A percentile compares a stretch with the other conserved stretches of the same genome.
Evolutionary conservation across 768 basidiomycete species (phyloP).

Genomic region (Favolaschia claudopus): DNA sequence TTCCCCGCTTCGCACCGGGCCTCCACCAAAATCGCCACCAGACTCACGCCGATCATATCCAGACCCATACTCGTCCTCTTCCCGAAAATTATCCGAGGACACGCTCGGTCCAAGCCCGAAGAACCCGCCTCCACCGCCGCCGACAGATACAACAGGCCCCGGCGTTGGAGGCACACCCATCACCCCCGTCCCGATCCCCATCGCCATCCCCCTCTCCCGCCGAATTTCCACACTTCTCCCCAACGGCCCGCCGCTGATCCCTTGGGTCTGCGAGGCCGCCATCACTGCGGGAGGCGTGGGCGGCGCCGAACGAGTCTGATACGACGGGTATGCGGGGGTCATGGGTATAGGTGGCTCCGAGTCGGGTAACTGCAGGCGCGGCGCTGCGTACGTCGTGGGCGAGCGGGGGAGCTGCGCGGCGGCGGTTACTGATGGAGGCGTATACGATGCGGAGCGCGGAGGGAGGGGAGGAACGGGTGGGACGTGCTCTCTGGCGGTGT

Average conservation of each 20-base stretch:
- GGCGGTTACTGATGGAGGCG: slow-evolving; percentile 41
- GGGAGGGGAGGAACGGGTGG: slow-evolving; percentile 22
- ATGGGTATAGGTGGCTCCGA: slow-evolving; percentile 44
- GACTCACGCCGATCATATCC: slow-evolving; percentile 4
- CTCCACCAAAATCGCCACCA: not conserved
- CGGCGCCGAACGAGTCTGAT: slow-evolving; percentile 55
- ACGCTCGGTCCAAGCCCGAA: slow-evolving; percentile 21
- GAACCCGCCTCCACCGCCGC: slow-evolving; percentile 41
- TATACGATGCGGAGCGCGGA: slow-evolving; percentile 26
- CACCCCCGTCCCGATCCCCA: slow-evolving; percentile 38
- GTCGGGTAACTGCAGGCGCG: slow-evolving; percentile 36
- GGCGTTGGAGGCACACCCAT: slow-evolving; percentile 59
- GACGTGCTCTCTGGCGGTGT: slow-evolving; percentile 29
- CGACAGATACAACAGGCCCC: slow-evolving; percentile 56
- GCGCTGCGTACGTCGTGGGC: slow-evolving; percentile 63
- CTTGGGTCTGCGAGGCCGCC: slow-evolving; percentile 59
- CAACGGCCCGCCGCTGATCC: slow-evolving; percentile 56
- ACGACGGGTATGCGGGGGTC: slow-evolving; percentile 81
- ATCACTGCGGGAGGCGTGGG: slow-evolving; percentile 63
- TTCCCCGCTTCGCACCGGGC: slow-evolving; percentile 48
- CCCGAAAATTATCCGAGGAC: slow-evolving; percentile 30
- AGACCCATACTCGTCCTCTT: slow-evolving; percentile 32
- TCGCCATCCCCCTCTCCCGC: slow-evolving; percentile 58
- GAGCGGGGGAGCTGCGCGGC: slow-evolving; percentile 49
- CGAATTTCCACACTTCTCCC: slow-evolving; percentile 63